Percentiles rank a stretch among this genome's conserved stretches.
These are phyloP conservation scores for Didymellaceae sp. DNA, from an alignment of 2,329 filamentous ascomycete species.

Conservation along the genomic window DNA sequence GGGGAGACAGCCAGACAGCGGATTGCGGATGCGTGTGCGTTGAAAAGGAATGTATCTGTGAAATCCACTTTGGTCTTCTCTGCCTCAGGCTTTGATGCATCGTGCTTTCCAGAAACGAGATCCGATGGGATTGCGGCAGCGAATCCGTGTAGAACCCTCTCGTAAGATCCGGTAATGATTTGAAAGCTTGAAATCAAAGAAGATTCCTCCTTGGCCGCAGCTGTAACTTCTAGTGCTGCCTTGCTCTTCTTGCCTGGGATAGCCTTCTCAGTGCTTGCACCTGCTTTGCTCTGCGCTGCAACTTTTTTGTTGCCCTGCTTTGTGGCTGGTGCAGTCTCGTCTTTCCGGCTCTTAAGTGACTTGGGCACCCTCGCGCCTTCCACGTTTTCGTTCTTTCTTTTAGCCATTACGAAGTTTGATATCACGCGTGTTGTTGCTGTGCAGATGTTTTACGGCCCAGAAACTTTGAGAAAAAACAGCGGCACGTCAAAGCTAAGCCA, in stretches of 20 bases:
- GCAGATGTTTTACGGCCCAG: conserved; percentile 9
- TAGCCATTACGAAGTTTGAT: conserved; percentile 37
- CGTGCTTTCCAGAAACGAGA: conserved; percentile 38
- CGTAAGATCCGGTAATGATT: conserved; percentile 91
- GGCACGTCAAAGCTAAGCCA: conserved; percentile 25
- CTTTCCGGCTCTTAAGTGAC: conserved; percentile 37
- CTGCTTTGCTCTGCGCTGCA: conserved; percentile 20
- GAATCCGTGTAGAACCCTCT: conserved; percentile 88
- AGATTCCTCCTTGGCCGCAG: conserved; percentile 12
- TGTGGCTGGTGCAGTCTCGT: conserved; percentile 25
- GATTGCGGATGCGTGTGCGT: conserved; percentile 88
- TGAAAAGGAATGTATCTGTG: conserved; percentile 93
- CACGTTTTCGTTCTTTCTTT: conserved; percentile 44
- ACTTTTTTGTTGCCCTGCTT: conserved; percentile 26
- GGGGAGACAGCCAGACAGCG: conserved; percentile 83
- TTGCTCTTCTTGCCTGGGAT: conserved; percentile 22
- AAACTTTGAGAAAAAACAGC: conserved; percentile 22
- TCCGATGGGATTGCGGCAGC: conserved; percentile 70
- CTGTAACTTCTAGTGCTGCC: conserved; percentile 19
- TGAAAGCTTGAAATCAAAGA: conserved; percentile 65
- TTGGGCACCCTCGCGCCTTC: conserved; percentile 28
- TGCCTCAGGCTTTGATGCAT: conserved; percentile 25
- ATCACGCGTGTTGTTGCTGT: conserved; percentile 20
- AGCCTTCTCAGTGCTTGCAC: conserved; percentile 16
- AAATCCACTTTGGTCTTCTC: conserved; percentile 64